Evolutionary conservation across 2,329 filamentous ascomycete species (phyloP), one percentile per base, ranked within the genome.

Genomic region (Diaporthe citrichinensis): DNA sequence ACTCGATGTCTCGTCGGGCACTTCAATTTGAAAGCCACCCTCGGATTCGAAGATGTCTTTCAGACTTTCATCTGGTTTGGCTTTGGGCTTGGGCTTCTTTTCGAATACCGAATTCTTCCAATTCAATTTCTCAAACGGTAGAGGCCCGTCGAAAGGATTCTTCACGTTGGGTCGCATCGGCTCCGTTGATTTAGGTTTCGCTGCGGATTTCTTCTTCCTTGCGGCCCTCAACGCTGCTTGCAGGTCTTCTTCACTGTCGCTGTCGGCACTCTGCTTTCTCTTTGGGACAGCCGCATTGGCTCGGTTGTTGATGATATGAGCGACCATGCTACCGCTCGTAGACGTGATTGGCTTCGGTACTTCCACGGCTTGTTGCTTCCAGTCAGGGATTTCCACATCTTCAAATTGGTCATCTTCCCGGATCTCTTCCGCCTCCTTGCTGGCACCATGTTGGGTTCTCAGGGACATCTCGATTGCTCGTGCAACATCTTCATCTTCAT

Each of bases 51-150:
- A 55, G 14, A 77, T 62, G n/a, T 82, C 81, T 6, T 79, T 76
- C 10, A 78, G 58, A 17, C 71, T 49, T 34, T 81, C 77, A 34
- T 77, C 73, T 36, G 75, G 67, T 17, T 75, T 75, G 20, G 73
- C 57, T 2, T 44, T 31, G 4, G 58, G 58, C 59, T 80, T 80
- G 12, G 80, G 78, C 73, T 86, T 87, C 77, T 86, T 88, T 7
- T 84, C 84, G 76, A 92, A 92, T 2, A 92, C 86, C 1, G 88
- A 89, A 3, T 90, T 92, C 71, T 90, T 92, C 88, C 90, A 92
- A 59, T 94, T 92, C 1, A 98, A 88, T 81, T 95, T 96, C 79
- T 98, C 95, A 80, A 99, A 99, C 0, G 97, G 97, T 7, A 99
- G 84, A 0, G 96, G 95, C 0, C 96, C 96, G 78, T 91, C 91